A percentile compares a stretch with the other conserved stretches of the same genome.
Evolutionary conservation across 192 early-diverging fungal species (phyloP).

Genomic region (Mortierella hygrophila): DNA sequence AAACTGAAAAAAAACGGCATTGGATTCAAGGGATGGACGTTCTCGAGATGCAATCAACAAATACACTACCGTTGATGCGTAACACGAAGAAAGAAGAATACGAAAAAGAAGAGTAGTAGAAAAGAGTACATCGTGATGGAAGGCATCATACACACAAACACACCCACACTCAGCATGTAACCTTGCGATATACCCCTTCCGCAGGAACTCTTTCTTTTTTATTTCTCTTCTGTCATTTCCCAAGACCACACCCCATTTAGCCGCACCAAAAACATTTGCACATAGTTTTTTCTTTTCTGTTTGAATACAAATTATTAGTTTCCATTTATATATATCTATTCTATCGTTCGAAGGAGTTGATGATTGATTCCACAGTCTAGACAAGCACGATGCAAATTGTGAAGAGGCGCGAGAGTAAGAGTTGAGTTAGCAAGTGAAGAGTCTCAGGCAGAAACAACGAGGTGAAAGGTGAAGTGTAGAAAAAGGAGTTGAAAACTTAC

Average conservation of each 20-base stretch:
- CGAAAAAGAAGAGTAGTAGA: neutral
- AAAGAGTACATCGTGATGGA: neutral
- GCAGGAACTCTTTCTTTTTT: neutral
- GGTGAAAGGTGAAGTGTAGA: neutral
- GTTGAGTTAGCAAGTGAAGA: conserved; percentile 5
- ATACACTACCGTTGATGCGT: neutral
- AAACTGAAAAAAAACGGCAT: conserved; percentile 6
- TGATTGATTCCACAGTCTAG: conserved; percentile 36
- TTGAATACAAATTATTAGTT: conserved; percentile 8
- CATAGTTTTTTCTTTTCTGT: conserved; percentile 32
- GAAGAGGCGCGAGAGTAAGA: conserved; percentile 9
- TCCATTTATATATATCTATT: neutral
- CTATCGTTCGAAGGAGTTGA: conserved; percentile 29
- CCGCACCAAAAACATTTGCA: conserved; percentile 17
- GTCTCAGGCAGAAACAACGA: conserved; percentile 7
- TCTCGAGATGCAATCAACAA: neutral
- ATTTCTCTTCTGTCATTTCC: neutral
- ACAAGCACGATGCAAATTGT: neutral
- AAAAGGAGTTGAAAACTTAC: conserved; percentile 28
- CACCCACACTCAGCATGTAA: neutral
- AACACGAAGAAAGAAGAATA: neutral
- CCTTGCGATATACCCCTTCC: neutral
- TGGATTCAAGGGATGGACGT: neutral
- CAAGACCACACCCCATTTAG: neutral
- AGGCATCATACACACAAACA: neutral